Base-by-base conservation (phyloP, 371 early-diverging fungal genomes). In the Mortierella sp. region DNA sequence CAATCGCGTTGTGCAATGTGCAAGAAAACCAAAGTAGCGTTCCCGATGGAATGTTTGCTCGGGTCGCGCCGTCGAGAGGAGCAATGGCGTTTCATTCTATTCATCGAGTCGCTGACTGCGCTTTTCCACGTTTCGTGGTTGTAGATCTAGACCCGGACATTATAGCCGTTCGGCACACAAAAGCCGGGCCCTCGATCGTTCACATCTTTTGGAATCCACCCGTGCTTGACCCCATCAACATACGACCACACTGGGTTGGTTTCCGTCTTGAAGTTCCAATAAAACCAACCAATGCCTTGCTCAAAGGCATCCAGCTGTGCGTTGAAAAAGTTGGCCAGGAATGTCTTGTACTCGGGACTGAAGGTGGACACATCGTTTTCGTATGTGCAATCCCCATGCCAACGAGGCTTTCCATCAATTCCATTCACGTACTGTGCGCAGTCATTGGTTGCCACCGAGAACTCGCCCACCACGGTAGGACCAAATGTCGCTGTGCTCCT, bases 351-450 rank as follows among this genome's bases (percentile, higher is more conserved):
- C 43, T 56, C 67, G 24, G 57, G 8, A 5, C 19, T 45, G 39
- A 61, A 81, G 7, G 47, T 57, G 0, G 67, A 59, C 26, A 71
- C 62, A 30, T 81, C 72, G 43, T 80, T 80, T 39, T 78, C 71
- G 6, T 83, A 82, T 6, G 72, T 45, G 62, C 93, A 92, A 0
- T 82, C 84, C 10, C 91, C 91, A 14, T 91, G 89, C 73, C 83
- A 91, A 14, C 91, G 83, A 14, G 85, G 76, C 0, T 89, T 89
- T 0, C 78, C 54, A 8, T 86, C 85, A 24, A 91, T 80, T 12
- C 92, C 92, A 54, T 93, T 93, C 41, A 91, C 59, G 61, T 84
- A 91, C 14, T 81, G 82, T 8, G 89, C 89, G 65, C 93, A 93
- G 54, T 91, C 93, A 42, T 88, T 90, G 47, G 85, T 89, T 4